Evolutionary conservation across 495 filamentous ascomycete species (phyloP).

Genomic region (Schizothecium vesticola): DNA sequence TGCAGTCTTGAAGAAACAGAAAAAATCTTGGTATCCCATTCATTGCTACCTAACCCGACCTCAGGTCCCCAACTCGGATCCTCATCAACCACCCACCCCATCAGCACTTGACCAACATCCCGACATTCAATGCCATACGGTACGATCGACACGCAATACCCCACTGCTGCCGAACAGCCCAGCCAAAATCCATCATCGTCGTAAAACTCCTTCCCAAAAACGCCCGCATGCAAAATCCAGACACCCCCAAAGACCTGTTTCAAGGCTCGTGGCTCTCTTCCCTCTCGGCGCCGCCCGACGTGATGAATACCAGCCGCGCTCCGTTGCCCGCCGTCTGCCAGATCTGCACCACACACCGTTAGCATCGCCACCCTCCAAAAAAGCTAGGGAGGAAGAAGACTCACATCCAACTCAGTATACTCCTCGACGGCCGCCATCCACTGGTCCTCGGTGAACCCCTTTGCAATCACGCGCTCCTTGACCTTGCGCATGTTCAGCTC

Average conservation of each 20-base stretch:
- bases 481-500: constrained; percentile 84
- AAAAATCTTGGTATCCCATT: neutral
- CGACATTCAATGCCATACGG: neutral
- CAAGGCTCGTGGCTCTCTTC: constrained; percentile 24
- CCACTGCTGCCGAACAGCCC: neutral
- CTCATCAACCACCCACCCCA: neutral
- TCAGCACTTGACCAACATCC: neutral
- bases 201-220: neutral
- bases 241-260: neutral
- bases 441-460: constrained; percentile 94
- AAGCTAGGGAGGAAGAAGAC: constrained; percentile 33
- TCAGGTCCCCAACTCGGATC: neutral
- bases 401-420: constrained; percentile 81
- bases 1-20: neutral
- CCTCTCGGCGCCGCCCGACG: constrained; percentile 35
- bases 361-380: neutral
- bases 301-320: constrained; percentile 74
- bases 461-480: constrained; percentile 82
- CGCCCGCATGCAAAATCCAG: neutral
- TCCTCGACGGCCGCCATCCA: constrained; percentile 80
- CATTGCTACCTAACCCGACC: neutral
- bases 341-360: constrained; percentile 48
- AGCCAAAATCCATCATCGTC: neutral
- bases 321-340: constrained; percentile 93
- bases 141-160: neutral